Conservation (phyloP, 371 early-diverging fungal species). For the Rhizopus delemar region DNA sequence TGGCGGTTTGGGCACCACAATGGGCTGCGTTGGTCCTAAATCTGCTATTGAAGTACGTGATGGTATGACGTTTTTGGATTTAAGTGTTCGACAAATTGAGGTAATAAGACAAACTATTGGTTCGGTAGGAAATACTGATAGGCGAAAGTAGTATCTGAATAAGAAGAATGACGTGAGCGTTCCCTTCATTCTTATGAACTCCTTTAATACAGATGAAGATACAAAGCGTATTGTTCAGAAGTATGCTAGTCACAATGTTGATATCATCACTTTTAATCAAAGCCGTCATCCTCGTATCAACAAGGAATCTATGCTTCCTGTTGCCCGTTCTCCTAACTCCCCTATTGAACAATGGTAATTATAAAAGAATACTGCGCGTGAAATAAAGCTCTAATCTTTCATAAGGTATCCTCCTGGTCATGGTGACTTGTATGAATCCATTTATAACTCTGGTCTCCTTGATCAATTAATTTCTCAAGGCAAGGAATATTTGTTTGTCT, state of each 20-base stretch:
- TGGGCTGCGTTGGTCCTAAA: conserved; percentile 99
- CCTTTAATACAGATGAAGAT: conserved; percentile 98
- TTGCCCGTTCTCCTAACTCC: conserved; percentile 67
- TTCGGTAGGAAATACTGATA: too few relatives aligned
- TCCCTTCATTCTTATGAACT: conserved; percentile 99
- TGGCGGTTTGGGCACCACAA: conserved; percentile 99
- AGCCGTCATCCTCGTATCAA: conserved; percentile 95
- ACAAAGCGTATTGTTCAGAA: conserved; percentile 97
- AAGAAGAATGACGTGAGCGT: conserved; percentile 86
- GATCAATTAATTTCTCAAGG: conserved; percentile 95
- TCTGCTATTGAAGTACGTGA: conserved; percentile 98
- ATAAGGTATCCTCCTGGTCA: conserved; percentile 97
- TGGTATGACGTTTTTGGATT: conserved; percentile 98
- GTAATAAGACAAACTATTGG: conserved; percentile 34
- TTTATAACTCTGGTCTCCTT: conserved; percentile 92
- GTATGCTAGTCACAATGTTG: conserved; percentile 88
- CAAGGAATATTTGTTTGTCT: conserved; percentile 98
- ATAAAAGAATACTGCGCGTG: too few relatives aligned
- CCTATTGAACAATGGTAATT: conserved; percentile 53
- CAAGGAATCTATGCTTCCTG: conserved; percentile 91
- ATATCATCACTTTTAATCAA: conserved; percentile 98
- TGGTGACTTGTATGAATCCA: conserved; percentile 97
- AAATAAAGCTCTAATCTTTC: too few relatives aligned
- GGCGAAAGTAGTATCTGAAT: conserved; percentile 78
- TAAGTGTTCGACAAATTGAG: conserved; percentile 98